Evolutionary conservation across 2,329 filamentous ascomycete species (phyloP), one percentile per base, ranked within the genome.

Genomic region (Macrophomina pseudophaseolina): DNA sequence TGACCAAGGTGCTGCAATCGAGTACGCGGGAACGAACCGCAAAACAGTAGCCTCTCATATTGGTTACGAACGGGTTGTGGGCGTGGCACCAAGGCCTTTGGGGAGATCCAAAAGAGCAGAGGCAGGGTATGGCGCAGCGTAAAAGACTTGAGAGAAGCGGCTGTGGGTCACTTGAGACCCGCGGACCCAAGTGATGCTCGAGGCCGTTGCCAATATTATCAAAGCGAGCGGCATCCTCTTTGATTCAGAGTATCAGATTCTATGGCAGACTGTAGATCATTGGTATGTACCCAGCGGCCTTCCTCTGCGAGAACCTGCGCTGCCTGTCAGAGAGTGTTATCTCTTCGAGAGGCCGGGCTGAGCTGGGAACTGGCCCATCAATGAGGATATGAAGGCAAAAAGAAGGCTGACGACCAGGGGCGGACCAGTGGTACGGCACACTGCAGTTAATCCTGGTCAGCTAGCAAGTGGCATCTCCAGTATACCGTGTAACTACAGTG

Each of bases 1-100:
- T 46, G 54, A 46, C 44, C 64, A 42, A 16, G 14, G 5, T 32
- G 32, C 64, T 40, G 64, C 64, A 66, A 60, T 66, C 54, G 64
- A 53, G 46, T 32, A 35, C 48, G 32, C 63, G 64, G 64, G 53
- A 65, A 52, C 30, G 53, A 66, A 52, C 53, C 53, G 54, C 33
- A 32, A 23, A 66, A 40, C 64, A 11, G 35, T 30, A 23, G 1
- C 9, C 46, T 52, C 44, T 53, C 64, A 60, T 60, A 51, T 60
- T 42, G 63, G 28, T 48, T 62, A 51, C 44, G 44, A 40, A 49
- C 58, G 18, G 42, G 2, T 28, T 35, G 14, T 62, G 11, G 58
- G 32, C 11, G 12, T 32, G 44, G 44, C 32, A 16, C 44, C 42
- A 62, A n/a, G 6, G 32, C 16, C 11, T 51, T 62, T 62, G 30